Percentiles rank a stretch among this genome's conserved stretches.
Evolutionary conservation across 139 green algal genomes (phyloP).

Genomic region (Ulvella scutata): DNA sequence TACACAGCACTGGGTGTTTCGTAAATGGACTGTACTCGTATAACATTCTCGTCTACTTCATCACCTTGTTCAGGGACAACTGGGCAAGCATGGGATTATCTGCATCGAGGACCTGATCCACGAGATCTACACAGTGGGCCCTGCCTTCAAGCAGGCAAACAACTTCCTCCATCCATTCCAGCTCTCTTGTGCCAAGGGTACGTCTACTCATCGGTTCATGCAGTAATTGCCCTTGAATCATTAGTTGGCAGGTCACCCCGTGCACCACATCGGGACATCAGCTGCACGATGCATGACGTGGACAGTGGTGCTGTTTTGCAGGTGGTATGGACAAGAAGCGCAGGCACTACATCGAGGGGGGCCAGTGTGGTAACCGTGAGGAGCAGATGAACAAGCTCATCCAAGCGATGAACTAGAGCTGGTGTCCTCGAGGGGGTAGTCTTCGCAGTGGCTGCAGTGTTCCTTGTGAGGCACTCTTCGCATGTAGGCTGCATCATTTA

Average conservation of each 20-base stretch:
- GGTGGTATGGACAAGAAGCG: slow-evolving; percentile 90
- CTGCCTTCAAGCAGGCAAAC: slow-evolving; percentile 89
- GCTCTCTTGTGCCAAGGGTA: slow-evolving; percentile 45
- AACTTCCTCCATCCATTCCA: slow-evolving; percentile 99
- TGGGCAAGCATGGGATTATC: slow-evolving; percentile 91
- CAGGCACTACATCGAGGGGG: slow-evolving; percentile 95
- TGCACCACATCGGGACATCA: background rate
- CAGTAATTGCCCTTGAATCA: background rate
- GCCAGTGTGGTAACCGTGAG: slow-evolving; percentile 90
- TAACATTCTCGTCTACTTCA: too few relatives aligned
- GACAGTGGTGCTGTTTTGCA: background rate
- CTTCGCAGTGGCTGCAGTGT: too few relatives aligned
- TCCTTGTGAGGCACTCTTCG: too few relatives aligned
- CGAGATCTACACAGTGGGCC: slow-evolving; percentile 89
- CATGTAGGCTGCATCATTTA: too few relatives aligned
- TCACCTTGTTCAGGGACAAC: too few relatives aligned
- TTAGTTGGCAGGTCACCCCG: too few relatives aligned
- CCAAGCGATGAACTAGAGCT: slow-evolving; percentile 83
- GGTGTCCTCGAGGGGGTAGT: too few relatives aligned
- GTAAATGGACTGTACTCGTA: too few relatives aligned
- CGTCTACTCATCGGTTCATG: background rate
- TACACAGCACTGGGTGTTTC: too few relatives aligned
- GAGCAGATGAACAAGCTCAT: slow-evolving; percentile 95
- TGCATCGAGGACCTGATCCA: slow-evolving; percentile 98
- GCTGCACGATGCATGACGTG: background rate